A percentile compares a stretch with the other conserved stretches of the same genome.
Evolutionary conservation across 441 rosid species (phyloP).

Genomic region (Populus hybrid): DNA sequence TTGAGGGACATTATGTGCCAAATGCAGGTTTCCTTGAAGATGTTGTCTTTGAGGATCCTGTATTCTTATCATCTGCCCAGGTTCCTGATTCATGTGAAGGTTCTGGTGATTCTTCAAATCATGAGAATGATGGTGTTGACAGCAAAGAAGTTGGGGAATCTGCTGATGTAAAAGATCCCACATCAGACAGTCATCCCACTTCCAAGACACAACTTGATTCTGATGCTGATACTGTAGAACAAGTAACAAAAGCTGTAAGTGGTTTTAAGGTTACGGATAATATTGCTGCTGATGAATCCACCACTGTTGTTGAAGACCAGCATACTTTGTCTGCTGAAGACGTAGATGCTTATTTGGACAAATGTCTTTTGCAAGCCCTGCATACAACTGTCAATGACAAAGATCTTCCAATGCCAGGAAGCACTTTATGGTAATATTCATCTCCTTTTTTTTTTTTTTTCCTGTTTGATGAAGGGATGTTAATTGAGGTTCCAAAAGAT

Average conservation of each 20-base stretch:
- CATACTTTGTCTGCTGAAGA: conserved; percentile 49
- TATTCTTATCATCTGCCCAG: conserved; percentile 33
- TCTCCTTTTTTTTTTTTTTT: neutral
- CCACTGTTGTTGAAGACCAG: conserved; percentile 46
- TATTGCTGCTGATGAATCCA: conserved; percentile 35
- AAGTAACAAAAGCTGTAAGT: conserved; percentile 37
- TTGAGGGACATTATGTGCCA: conserved; percentile 78
- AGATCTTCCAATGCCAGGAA: conserved; percentile 95
- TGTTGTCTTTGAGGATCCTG: conserved; percentile 79
- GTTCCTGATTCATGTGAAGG: conserved; percentile 47
- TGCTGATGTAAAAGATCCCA: conserved; percentile 18
- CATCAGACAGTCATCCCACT: conserved; percentile 21
- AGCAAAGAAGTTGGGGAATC: conserved; percentile 37
- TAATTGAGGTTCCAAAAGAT: neutral
- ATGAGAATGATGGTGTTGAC: conserved; percentile 26
- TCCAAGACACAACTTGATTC: conserved; percentile 30
- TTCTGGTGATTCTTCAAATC: conserved; percentile 28
- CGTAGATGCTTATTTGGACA: conserved; percentile 77
- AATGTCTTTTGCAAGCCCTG: conserved; percentile 90
- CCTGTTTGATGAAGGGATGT: neutral
- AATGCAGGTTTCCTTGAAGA: conserved; percentile 81
- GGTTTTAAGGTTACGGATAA: conserved; percentile 44
- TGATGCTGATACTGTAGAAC: conserved; percentile 30
- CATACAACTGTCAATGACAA: conserved; percentile 81
- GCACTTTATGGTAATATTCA: conserved; percentile 73